Conservation (phyloP, 352 stramenopile genomes). For the Globisporangium canariense region DNA sequence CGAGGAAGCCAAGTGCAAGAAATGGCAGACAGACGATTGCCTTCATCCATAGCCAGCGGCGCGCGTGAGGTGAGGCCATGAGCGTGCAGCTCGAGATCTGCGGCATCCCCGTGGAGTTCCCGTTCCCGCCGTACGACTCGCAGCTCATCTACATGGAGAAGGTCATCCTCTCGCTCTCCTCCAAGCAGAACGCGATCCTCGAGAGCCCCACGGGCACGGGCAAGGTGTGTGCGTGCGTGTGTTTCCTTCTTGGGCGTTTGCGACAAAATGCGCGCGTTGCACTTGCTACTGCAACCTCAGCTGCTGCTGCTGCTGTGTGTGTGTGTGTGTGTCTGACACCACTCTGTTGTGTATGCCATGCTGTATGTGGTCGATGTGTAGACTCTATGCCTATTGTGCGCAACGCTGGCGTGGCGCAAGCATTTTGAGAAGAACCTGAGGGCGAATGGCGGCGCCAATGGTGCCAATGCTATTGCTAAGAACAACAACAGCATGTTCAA, state of each 20-base stretch:
- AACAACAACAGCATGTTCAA: slow-evolving; percentile 13
- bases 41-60: neutral
- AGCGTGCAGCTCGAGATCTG: slow-evolving; percentile 77
- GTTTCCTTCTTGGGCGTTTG: neutral
- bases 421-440: slow-evolving; percentile 61
- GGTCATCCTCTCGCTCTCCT: slow-evolving; percentile 89
- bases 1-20: slow-evolving; percentile 7
- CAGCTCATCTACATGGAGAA: slow-evolving; percentile 98
- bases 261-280: neutral
- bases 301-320: neutral
- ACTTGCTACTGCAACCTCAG: neutral
- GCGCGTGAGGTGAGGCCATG: neutral
- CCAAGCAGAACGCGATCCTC: slow-evolving; percentile 94
- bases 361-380: slow-evolving; percentile 14
- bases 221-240: slow-evolving; percentile 60
- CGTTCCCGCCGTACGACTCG: slow-evolving; percentile 95
- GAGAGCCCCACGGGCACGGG: slow-evolving; percentile 98
- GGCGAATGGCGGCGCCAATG: slow-evolving; percentile 5
- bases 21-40: slow-evolving; percentile 8
- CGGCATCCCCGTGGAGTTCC: slow-evolving; percentile 93
- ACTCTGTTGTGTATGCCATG: neutral
- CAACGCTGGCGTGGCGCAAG: slow-evolving; percentile 92
- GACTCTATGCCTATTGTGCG: slow-evolving; percentile 96
- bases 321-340: neutral
- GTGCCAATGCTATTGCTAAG: neutral